Conservation (phyloP, 176 grass and related monocot genomes). For the Zizania latifolia region DNA sequence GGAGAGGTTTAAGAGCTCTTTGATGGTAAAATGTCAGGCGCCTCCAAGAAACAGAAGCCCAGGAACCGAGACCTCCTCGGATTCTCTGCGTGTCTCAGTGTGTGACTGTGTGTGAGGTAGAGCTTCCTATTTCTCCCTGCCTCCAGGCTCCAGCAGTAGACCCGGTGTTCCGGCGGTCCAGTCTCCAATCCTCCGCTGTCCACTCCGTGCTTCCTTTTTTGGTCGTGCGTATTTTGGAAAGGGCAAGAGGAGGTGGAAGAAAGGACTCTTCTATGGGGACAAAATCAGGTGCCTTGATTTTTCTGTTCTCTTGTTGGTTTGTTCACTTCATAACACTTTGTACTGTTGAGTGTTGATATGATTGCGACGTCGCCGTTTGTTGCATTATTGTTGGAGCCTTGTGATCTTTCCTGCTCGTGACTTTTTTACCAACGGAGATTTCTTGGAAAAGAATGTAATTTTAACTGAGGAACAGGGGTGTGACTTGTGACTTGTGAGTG, state of each 20-base stretch:
- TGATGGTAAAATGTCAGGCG: constrained; percentile 12
- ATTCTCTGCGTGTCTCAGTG: constrained; percentile 8
- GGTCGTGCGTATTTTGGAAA: neutral
- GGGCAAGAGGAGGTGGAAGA: neutral
- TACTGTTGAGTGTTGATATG: constrained; percentile 20
- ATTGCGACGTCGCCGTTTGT: constrained; percentile 5
- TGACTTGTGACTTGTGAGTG: too few relatives aligned
- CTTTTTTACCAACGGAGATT: constrained; percentile 9
- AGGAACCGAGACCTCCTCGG: constrained; percentile 29
- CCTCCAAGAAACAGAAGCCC: constrained; percentile 27
- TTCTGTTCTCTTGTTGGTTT: constrained; percentile 6
- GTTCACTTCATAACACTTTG: constrained; percentile 7
- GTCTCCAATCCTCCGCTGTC: neutral
- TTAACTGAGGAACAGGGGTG: neutral
- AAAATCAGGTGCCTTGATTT: constrained; percentile 30
- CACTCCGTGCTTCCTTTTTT: neutral
- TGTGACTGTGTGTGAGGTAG: neutral
- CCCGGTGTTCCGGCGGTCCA: neutral
- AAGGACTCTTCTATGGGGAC: constrained; percentile 11
- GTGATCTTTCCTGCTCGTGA: constrained; percentile 23
- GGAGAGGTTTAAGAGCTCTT: constrained; percentile 19
- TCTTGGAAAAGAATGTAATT: constrained; percentile 7
- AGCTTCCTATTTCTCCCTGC: neutral
- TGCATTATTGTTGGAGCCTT: constrained; percentile 25
- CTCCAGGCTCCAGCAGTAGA: neutral